phyloP scores from a whole-genome alignment of 2,329 filamentous ascomycete species.

The Microcyclospora tardicrescens region DNA sequence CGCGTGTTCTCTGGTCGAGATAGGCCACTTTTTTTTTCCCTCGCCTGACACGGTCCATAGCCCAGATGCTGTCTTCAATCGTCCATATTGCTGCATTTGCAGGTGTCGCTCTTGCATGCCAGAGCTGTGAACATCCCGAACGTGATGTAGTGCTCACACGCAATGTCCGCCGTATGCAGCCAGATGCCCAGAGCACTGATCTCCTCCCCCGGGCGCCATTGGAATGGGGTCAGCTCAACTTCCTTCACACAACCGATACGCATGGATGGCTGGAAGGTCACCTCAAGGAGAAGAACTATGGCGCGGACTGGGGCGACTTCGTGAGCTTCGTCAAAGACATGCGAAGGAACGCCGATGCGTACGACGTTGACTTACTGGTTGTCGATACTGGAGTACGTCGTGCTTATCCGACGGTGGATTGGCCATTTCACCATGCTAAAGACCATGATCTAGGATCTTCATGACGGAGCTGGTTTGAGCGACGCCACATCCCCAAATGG shows the following conservation, averaged over 20 bases:
- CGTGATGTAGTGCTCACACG: conserved; percentile 29
- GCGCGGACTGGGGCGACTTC: conserved; percentile 55
- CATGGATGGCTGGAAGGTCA: conserved; percentile 42
- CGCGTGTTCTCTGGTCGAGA: too few species aligned
- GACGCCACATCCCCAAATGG: conserved; percentile 49
- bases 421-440: not conserved
- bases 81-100: conserved; percentile 10
- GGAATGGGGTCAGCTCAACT: conserved; percentile 53
- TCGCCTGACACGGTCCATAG: not conserved
- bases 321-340: conserved; percentile 48
- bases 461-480: conserved; percentile 51
- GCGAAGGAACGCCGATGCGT: conserved; percentile 43
- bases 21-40: too few species aligned
- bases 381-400: conserved; percentile 42
- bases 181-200: conserved; percentile 29
- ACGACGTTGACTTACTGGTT: conserved; percentile 47
- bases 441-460: conserved; percentile 38
- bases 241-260: conserved; percentile 53
- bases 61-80: conserved; percentile 1
- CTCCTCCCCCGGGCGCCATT: conserved; percentile 28
- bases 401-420: not conserved
- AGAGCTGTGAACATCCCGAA: conserved; percentile 29
- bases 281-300: conserved; percentile 49
- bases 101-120: conserved; percentile 15
- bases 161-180: conserved; percentile 32